A percentile compares a stretch with the other conserved stretches of the same genome.
Conservation (phyloP, 768 basidiomycete species). For the Crucibulum laeve region DNA sequence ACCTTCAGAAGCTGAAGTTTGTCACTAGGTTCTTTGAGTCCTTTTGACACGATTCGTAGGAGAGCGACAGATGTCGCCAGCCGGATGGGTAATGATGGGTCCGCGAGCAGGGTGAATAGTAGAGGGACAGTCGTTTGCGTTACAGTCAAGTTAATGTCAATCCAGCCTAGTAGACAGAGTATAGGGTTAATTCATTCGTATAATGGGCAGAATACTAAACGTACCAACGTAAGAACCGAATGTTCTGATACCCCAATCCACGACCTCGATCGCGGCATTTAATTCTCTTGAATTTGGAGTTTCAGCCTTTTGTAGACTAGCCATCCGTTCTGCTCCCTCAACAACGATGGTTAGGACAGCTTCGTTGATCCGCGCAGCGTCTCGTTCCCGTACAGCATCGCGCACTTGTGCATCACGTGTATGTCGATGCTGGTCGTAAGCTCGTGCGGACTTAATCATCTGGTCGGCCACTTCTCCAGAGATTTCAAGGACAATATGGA, state of each 20-base stretch:
- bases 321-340: constrained; percentile 62
- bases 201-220: constrained; percentile 25
- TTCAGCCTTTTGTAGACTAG: constrained; percentile 43
- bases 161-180: constrained; percentile 69
- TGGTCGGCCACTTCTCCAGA: constrained; percentile 97
- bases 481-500: constrained; percentile 91
- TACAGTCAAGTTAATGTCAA: constrained; percentile 94
- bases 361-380: constrained; percentile 82
- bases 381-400: constrained; percentile 86
- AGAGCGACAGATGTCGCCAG: constrained; percentile 79
- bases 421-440: constrained; percentile 67
- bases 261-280: constrained; percentile 65
- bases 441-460: constrained; percentile 82
- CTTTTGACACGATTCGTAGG: constrained; percentile 83
- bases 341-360: constrained; percentile 81
- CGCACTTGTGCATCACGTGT: constrained; percentile 80
- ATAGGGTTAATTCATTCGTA: not conserved
- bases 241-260: constrained; percentile 90
- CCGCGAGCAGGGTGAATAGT: constrained; percentile 78
- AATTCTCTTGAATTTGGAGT: constrained; percentile 45
- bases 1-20: constrained; percentile 90
- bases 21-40: constrained; percentile 85
- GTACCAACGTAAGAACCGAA: constrained; percentile 92
- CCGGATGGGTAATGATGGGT: constrained; percentile 74
- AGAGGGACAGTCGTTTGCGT: constrained; percentile 85